Base-by-base conservation (phyloP, 768 basidiomycete species). In the Pulveroboletus sp. region DNA sequence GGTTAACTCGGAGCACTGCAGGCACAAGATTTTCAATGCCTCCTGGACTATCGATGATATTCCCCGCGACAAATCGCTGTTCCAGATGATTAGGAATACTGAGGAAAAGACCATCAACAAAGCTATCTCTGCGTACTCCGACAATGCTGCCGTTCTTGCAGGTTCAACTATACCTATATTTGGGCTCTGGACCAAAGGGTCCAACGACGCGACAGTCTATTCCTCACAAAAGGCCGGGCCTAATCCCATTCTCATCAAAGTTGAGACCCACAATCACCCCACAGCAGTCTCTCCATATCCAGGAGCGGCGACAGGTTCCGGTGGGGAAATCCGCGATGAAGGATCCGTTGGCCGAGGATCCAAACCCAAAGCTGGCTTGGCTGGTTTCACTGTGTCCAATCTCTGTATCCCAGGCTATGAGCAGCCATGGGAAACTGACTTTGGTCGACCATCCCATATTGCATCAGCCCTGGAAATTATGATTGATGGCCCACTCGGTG, bases 21-120 rank as follows among this genome's bases (percentile, higher is more conserved):
- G 97, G 29, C 97, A 99, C 77, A 99, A 99, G 72, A 98, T 97
- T 58, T 99, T 98, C 77, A 99, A 99, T 64, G 94, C 97, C 0
- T 79, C 88, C 14, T 99, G 97, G 97, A 90, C 83, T 11, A 81
- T 99, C 56, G 88, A 97, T 59, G 86, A 77, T 2, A 59, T 74
- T 34, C 60, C 74, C 11, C 74, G 82, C 58, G 79, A 87, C 49
- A 72, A 73, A 38, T 90, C 91, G 5, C 80, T 98, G 19, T 99
- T 99, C 72, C 82, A 87, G 57, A 98, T 99, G 94, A 97, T 99
- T 58, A 79, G 91, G 40, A 97, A 98, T 67, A 98, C 95, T 0
- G 95, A 98, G 68, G 80, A 81, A 58, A 66, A 90, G 53, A 80
- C 75, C 47, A 73, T 80, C 2, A 73, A 74, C 4, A 87, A 92